Evolutionary conservation across 2,329 filamentous ascomycete genomes (phyloP).

Genomic region (Talaromyces sp.): DNA sequence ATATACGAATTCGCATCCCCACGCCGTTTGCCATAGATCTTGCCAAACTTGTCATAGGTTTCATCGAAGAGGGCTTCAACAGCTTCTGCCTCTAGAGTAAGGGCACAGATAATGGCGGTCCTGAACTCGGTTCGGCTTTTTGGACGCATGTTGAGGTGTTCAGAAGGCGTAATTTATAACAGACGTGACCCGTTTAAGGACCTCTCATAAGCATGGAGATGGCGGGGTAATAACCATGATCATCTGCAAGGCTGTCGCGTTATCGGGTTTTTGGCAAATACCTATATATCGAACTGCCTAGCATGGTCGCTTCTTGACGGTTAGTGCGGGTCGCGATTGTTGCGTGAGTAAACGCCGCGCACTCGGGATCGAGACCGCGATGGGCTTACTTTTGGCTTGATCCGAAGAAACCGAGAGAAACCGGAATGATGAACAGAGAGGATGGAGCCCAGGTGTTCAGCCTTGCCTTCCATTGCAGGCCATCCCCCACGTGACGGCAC

Average conservation of each 20-base stretch:
- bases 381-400: too few species aligned
- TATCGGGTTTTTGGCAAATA: neutral
- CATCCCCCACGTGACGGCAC: neutral
- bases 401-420: neutral
- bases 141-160: neutral
- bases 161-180: too few species aligned
- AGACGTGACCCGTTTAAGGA: too few species aligned
- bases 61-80: constrained; percentile 2
- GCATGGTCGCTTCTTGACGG: neutral
- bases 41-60: neutral
- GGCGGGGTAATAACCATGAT: neutral
- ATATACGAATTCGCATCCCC: neutral
- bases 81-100: constrained; percentile 7
- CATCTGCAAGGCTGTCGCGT: neutral
- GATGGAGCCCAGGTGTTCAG: neutral
- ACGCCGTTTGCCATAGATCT: neutral
- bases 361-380: neutral
- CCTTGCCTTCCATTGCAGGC: neutral
- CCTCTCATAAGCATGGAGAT: neutral
- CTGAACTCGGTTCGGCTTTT: neutral
- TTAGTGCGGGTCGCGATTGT: neutral
- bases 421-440: too few species aligned
- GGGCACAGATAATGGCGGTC: neutral
- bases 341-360: neutral
- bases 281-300: neutral